A percentile compares a stretch with the other conserved stretches of the same genome.
Conservation (phyloP, 345 rosid genomes). For the Linum trigynum region DNA sequence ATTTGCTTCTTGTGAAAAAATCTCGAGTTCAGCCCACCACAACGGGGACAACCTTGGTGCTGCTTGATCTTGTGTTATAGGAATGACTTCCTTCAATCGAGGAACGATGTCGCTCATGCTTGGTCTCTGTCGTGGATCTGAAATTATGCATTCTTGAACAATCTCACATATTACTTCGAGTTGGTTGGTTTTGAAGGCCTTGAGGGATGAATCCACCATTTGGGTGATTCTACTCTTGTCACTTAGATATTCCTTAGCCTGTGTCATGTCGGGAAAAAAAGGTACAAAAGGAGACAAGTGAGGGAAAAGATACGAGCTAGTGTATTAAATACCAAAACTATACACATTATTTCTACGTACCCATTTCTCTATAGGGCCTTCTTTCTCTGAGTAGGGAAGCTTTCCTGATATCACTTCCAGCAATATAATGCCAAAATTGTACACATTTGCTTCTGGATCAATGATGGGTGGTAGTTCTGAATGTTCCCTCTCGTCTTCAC, state of each 20-base stretch:
- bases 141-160: conserved; percentile 43
- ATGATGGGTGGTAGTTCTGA: conserved; percentile 34
- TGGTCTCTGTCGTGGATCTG: conserved; percentile 53
- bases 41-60: conserved; percentile 87
- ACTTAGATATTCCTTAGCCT: conserved; percentile 61
- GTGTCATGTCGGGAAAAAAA: not conserved
- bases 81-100: conserved; percentile 50
- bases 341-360: conserved; percentile 24
- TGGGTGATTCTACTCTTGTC: conserved; percentile 31
- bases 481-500: conserved; percentile 37
- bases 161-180: conserved; percentile 57
- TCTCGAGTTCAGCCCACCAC: conserved; percentile 99
- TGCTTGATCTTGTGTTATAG: conserved; percentile 78
- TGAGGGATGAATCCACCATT: conserved; percentile 61
- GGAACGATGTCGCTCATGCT: conserved; percentile 49
- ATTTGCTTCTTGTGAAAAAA: conserved; percentile 76
- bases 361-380: conserved; percentile 64
- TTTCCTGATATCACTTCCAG: conserved; percentile 87
- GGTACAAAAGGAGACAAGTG: not conserved
- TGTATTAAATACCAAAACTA: too few species aligned
- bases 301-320: too few species aligned
- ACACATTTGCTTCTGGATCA: conserved; percentile 55
- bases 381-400: conserved; percentile 55
- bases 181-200: conserved; percentile 58
- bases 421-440: conserved; percentile 62